Evolutionary conservation across 805 yeast species (phyloP), one percentile per base, ranked within the genome.

Genomic region (Kregervanrija fluxuum): DNA sequence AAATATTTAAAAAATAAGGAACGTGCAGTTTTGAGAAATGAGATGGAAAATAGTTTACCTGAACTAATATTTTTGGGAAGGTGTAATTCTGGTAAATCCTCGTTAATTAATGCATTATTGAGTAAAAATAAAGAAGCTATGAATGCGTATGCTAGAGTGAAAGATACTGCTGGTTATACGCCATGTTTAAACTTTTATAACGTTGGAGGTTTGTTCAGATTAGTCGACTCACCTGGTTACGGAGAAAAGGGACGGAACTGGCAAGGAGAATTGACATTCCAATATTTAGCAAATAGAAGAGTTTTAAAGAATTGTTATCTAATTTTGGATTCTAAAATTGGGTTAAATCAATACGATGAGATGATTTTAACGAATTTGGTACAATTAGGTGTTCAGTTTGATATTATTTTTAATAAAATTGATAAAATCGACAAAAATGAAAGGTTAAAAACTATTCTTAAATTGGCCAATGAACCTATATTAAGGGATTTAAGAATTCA

Each of bases 161-260:
- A 57, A 41, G 51, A 52, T 16, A 44, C 49, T 11, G 68, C 70
- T 1, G 70, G 70, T 1, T 75, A 64, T 49, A 77, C 82, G 3
- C 73, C 74, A 42, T 74, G 91, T 4, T 64, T 89, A 56, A 85
- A 85, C 56, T 80, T 86, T 50, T 89, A 73, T 64, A 83, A 79
- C 46, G 63, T 85, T 11, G 84, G 84, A 3, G 75, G 76, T 40
- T 67, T 72, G 44, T 67, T 90, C 37, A 68, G 87, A 48, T 54
- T 90, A 3, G 76, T 88, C 2, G 98, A 90, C 58, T 75, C 88
- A 17, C 98, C 98, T 1, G 98, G 98, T 0, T 90, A 90, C 60
- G 98, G 98, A 2, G 72, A 65, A 35, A 77, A 73, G 48, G 89
- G 95, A 13, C 73, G 71, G 12, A 57, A 55, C 8, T 64, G 69